Conservation (phyloP, 176 grass and related monocot species). For the Secale cereale region DNA sequence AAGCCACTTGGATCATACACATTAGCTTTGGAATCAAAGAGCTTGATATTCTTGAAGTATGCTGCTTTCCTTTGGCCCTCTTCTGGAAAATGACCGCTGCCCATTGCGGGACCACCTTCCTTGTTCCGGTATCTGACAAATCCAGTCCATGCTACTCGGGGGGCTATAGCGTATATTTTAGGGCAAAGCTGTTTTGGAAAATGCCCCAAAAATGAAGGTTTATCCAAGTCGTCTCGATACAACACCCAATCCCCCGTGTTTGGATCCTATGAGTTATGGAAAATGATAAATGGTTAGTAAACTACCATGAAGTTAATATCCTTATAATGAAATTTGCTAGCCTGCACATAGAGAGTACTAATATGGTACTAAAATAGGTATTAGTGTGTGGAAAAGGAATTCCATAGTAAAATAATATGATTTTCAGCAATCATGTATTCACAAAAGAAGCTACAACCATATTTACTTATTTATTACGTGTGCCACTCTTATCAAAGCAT, state of each 20-base stretch:
- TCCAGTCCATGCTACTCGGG: neutral
- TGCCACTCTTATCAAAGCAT: too few species aligned
- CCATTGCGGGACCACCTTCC: neutral
- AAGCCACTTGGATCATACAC: neutral
- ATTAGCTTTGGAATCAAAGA: neutral
- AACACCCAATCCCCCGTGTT: neutral
- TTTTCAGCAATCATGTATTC: too few species aligned
- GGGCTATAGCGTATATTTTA: neutral
- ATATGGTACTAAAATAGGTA: too few species aligned
- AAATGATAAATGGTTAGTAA: too few species aligned
- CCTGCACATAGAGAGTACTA: too few species aligned
- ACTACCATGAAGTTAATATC: too few species aligned
- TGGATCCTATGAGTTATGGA: neutral
- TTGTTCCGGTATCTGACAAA: neutral
- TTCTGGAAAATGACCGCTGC: neutral
- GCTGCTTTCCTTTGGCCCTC: neutral
- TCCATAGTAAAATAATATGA: too few species aligned
- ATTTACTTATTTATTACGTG: too few species aligned
- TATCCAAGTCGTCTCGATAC: neutral
- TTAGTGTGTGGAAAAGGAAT: too few species aligned
- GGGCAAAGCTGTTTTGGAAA: constrained; percentile 2
- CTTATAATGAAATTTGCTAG: too few species aligned
- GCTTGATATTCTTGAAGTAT: neutral
- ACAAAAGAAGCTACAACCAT: too few species aligned
- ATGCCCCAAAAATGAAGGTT: neutral